Conservation (phyloP, 805 yeast species). For the Yamadazyma kitorensis region DNA sequence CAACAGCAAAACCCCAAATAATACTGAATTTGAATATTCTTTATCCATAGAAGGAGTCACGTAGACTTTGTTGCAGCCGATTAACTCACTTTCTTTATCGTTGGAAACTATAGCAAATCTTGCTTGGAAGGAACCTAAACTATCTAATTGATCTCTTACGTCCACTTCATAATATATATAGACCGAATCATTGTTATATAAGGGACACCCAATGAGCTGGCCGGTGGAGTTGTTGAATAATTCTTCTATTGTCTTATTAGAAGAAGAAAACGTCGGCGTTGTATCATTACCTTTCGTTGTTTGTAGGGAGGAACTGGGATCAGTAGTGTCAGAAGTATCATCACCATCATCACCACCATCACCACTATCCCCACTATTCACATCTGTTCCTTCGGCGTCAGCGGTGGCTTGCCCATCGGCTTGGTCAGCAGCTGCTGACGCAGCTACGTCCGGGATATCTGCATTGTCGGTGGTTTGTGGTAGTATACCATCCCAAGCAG, state of each 20-base stretch:
- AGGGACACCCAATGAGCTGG: slow-evolving; percentile 29
- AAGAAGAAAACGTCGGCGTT: slow-evolving; percentile 10
- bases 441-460: background rate
- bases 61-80: slow-evolving; percentile 48
- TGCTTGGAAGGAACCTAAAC: slow-evolving; percentile 46
- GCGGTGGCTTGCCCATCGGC: too few relatives aligned
- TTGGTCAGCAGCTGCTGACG: background rate
- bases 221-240: slow-evolving; percentile 27
- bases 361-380: too few relatives aligned
- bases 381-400: too few relatives aligned
- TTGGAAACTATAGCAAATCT: slow-evolving; percentile 41
- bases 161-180: slow-evolving; percentile 38
- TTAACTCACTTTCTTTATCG: slow-evolving; percentile 26
- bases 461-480: too few relatives aligned
- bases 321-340: background rate
- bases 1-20: slow-evolving; percentile 36
- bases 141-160: slow-evolving; percentile 34
- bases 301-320: too few relatives aligned
- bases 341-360: background rate
- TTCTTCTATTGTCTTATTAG: slow-evolving; percentile 18
- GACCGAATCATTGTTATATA: slow-evolving; percentile 36
- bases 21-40: slow-evolving; percentile 31
- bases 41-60: slow-evolving; percentile 45
- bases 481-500: background rate
- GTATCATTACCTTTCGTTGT: background rate